These are phyloP conservation scores for Paecilomyces sp. DNA, from an alignment of 2,329 filamentous ascomycete genomes.

Conservation along the genomic window DNA sequence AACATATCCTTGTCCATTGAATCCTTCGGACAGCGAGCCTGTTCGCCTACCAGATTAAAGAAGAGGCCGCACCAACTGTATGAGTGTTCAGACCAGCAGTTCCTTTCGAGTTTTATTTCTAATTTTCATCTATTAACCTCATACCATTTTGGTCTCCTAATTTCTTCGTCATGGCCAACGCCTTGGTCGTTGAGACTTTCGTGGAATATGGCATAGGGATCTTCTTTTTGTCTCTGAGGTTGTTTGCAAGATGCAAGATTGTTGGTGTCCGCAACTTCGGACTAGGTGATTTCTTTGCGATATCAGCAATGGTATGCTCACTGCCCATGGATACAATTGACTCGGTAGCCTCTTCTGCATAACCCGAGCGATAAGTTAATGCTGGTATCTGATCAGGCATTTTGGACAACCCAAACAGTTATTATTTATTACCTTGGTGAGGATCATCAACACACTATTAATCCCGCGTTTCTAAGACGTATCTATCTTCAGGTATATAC, in stretches of 20 bases:
- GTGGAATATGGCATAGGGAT: neutral
- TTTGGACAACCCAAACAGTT: neutral
- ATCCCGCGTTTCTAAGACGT: neutral
- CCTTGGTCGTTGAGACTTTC: neutral
- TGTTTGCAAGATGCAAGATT: constrained; percentile 6
- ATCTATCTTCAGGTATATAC: constrained; percentile 1
- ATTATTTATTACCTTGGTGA: neutral
- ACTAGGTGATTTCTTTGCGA: constrained; percentile 11
- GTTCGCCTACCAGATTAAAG: too few relatives aligned
- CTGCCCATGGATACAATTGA: neutral
- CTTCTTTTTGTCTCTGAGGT: neutral
- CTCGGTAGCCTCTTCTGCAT: too few relatives aligned
- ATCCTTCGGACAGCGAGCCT: neutral
- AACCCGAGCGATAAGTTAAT: constrained; percentile 6
- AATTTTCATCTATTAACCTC: neutral
- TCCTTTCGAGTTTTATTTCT: too few relatives aligned
- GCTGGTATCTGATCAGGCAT: neutral
- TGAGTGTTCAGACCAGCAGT: neutral
- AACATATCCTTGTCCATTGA: neutral
- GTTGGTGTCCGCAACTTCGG: constrained; percentile 8
- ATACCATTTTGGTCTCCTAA: neutral
- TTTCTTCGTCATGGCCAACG: neutral
- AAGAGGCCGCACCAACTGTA: too few relatives aligned
- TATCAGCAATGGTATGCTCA: constrained; percentile 9
- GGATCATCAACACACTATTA: neutral